Evolutionary conservation across 192 early-diverging fungal species (phyloP).

Genomic region (Gamsiella multidivaricata): DNA sequence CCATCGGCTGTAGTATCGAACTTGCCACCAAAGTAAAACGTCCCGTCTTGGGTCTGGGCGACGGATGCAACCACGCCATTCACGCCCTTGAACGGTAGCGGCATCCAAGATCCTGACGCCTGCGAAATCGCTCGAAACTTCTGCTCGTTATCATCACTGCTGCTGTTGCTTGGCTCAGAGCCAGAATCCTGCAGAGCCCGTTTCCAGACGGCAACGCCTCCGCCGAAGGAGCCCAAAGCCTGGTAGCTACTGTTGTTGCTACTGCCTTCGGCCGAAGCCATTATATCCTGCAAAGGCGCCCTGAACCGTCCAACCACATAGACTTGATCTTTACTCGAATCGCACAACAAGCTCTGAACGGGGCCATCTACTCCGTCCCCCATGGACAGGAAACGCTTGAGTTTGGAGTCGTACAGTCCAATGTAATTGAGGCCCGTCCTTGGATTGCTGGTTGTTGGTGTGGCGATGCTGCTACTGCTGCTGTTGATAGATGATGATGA

Average conservation of each 20-base stretch:
- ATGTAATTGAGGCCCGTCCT: conserved; percentile 40
- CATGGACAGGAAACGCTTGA: conserved; percentile 34
- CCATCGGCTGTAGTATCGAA: conserved; percentile 78
- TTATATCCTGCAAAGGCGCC: conserved; percentile 21
- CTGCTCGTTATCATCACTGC: not conserved
- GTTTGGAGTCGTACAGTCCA: conserved; percentile 39
- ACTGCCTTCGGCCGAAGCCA: not conserved
- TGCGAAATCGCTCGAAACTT: not conserved
- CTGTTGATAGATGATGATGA: not conserved
- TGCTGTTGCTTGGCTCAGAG: not conserved
- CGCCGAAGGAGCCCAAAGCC: conserved; percentile 28
- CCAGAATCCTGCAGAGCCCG: not conserved
- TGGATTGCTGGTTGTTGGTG: not conserved
- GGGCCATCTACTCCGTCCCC: conserved; percentile 49
- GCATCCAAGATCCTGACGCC: conserved; percentile 57
- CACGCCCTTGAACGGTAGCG: conserved; percentile 74
- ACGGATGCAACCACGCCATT: conserved; percentile 75
- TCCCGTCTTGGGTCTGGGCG: conserved; percentile 54
- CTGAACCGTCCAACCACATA: conserved; percentile 51
- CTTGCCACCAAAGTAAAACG: conserved; percentile 73
- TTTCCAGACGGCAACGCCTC: conserved; percentile 49
- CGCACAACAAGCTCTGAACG: conserved; percentile 48
- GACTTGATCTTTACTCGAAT: conserved; percentile 31
- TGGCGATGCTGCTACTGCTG: not conserved
- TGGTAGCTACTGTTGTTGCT: conserved; percentile 11